Percentiles rank a stretch among this genome's conserved stretches.
These are phyloP conservation scores for Dictyostelium capitatum DNA, from an alignment of 78 protist genomes.

Conservation along the genomic window DNA sequence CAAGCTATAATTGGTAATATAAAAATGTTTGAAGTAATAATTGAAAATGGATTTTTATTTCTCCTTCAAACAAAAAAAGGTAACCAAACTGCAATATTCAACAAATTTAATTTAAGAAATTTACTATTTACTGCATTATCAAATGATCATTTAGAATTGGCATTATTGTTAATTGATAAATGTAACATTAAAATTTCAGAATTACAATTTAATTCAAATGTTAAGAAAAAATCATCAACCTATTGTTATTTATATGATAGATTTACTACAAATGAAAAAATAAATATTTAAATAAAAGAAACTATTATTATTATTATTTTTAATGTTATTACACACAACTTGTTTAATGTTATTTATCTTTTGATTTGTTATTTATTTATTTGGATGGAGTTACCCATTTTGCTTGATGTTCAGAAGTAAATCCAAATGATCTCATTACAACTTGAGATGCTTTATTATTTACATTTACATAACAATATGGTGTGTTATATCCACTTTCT, in stretches of 20 bases:
- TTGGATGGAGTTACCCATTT: neutral
- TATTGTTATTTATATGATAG: neutral
- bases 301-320: no score
- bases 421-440: conserved; percentile 15
- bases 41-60: neutral
- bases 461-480: neutral
- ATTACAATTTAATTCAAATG: neutral
- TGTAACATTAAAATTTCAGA: neutral
- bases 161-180: neutral
- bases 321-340: no score
- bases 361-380: neutral
- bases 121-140: neutral
- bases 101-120: neutral
- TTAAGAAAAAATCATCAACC: neutral
- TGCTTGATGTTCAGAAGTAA: neutral
- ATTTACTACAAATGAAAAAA: neutral
- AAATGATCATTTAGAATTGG: neutral
- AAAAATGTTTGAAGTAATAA: neutral
- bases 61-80: neutral
- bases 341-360: no score
- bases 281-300: neutral
- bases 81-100: neutral
- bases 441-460: neutral
- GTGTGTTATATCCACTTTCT: neutral
- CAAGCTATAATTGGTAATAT: neutral